phyloP scores from a whole-genome alignment of 495 filamentous ascomycete species.

The Penicillium canescens region DNA sequence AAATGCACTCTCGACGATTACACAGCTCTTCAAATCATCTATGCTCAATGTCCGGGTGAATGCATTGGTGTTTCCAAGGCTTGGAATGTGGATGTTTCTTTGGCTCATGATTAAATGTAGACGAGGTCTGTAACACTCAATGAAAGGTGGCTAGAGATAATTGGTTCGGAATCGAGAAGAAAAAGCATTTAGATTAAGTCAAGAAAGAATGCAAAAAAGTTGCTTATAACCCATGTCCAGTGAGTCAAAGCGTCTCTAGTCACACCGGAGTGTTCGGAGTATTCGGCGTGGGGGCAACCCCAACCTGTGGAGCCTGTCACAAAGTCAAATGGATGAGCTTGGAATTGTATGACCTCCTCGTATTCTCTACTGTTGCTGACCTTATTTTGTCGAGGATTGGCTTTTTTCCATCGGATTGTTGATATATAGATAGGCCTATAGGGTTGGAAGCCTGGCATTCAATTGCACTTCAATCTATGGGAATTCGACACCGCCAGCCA shows the following conservation, averaged over 20 bases:
- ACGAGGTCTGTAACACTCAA: not conserved
- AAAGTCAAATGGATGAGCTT: no score
- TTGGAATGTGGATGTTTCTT: slow-evolving; percentile 6
- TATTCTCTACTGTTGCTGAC: no score
- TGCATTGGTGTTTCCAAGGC: slow-evolving; percentile 1
- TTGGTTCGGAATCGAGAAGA: not conserved
- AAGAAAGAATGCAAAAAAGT: not conserved
- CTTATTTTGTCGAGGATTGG: no score
- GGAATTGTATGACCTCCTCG: no score
- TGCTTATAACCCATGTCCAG: not conserved
- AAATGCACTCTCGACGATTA: slow-evolving; percentile 21
- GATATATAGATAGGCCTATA: no score
- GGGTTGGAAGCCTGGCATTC: no score
- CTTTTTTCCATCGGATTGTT: no score
- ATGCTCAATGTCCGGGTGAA: slow-evolving; percentile 13
- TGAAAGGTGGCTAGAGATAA: not conserved
- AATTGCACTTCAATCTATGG: no score
- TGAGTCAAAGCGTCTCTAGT: slow-evolving; percentile 7
- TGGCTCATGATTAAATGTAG: not conserved
- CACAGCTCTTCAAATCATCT: slow-evolving; percentile 23
- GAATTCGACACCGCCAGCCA: no score
- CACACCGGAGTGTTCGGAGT: slow-evolving; percentile 12
- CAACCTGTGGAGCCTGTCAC: not conserved
- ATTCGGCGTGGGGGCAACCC: slow-evolving; percentile 4
- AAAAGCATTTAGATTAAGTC: not conserved